Evolutionary conservation across 2,329 filamentous ascomycete species (phyloP).

Genomic region (Diaporthe amygdali): DNA sequence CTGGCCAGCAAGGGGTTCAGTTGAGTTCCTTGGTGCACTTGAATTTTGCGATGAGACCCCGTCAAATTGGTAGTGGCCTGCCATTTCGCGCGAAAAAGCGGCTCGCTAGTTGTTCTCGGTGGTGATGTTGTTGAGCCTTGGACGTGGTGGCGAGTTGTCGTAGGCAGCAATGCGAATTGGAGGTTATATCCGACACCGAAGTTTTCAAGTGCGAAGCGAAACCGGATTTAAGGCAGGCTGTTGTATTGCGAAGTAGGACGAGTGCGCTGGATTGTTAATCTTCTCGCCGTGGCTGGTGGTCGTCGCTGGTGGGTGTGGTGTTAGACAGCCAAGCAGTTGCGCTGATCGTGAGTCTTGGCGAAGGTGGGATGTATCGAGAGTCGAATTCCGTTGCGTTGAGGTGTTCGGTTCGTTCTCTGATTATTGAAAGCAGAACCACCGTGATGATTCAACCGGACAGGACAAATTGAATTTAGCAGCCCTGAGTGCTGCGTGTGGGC

Average conservation of each 20-base stretch:
- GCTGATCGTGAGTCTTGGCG: constrained; percentile 8
- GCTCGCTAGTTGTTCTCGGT: background rate
- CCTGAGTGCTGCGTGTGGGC: background rate
- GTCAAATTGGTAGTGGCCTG: background rate
- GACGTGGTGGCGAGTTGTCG: background rate
- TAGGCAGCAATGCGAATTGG: background rate
- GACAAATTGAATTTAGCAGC: background rate
- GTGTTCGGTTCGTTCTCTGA: background rate
- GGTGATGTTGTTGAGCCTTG: background rate
- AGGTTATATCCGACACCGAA: constrained; percentile 6
- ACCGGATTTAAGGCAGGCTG: background rate
- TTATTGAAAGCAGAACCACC: background rate
- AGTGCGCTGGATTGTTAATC: background rate
- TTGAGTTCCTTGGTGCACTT: background rate
- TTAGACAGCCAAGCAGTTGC: constrained; percentile 4
- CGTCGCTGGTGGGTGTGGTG: constrained; percentile 10
- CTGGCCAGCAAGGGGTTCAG: background rate
- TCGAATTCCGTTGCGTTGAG: background rate
- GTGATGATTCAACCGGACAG: background rate
- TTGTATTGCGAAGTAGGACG: background rate
- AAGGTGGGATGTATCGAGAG: background rate
- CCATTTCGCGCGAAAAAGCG: background rate
- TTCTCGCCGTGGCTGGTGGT: background rate
- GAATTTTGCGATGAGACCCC: background rate
- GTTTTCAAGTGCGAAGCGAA: background rate